Evolutionary conservation across 495 filamentous ascomycete species (phyloP), one percentile per base, ranked within the genome.

Genomic region (Trichoderma asperelloides): DNA sequence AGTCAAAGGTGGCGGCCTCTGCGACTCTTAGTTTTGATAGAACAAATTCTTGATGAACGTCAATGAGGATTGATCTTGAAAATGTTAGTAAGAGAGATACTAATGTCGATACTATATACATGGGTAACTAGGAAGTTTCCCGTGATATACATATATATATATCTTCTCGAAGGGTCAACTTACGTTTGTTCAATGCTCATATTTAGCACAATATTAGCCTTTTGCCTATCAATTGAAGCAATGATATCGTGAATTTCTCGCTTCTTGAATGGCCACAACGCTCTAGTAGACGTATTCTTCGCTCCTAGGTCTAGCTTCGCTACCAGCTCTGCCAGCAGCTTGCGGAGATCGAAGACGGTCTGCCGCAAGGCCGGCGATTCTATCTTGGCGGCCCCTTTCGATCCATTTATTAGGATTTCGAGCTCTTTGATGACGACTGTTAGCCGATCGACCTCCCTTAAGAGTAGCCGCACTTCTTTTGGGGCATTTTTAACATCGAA

Each of bases 1-100:
- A 75, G 67, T 76, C 71, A 63, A 70, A 72, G 5, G 68, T 9
- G 2, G 70, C 74, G 0, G 51, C 67, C 7, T 67, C 47, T 41
- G 71, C 74, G 9, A 69, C 40, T 49, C 33, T 18, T 12, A 60
- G 55, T 25, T 60, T 60, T 5, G 55, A 60, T 16, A 60, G 13
- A 60, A 60, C 55, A 13, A 60, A 15, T 7, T 60, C 55, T 60
- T 60, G 55, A 18, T 60, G 55, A 3, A 60, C 55, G 16, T 60
- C 55, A 0, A 60, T 18, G 28, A 60, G 55, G 3, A 60, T 60
- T 18, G 55, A 28, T 25, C 55, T 47, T 60, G 12, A 5, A 33
- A 1, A 13, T 60, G 27, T 60, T 30, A 60, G 25, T 6, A 28
- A 12, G 3, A 21, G 16, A 3, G 11, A 12, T 21, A 0, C 5